phyloP scores from a whole-genome alignment of 1,284 basidiomycete genomes.

The Puccinia horiana region DNA sequence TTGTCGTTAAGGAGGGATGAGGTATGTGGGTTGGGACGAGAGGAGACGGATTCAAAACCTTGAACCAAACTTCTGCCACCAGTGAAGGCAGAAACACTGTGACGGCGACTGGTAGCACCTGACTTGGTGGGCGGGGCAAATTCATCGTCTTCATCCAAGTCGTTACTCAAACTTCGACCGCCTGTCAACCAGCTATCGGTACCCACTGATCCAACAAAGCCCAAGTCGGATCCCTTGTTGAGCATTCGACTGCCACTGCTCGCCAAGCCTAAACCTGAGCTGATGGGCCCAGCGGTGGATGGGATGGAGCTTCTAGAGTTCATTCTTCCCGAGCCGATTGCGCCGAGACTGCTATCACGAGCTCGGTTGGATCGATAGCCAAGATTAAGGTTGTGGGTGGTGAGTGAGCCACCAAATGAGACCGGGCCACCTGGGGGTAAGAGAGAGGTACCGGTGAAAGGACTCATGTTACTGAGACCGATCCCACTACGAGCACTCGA shows the following conservation, averaged over 20 bases:
- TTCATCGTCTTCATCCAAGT: constrained; percentile 54
- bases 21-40: neutral
- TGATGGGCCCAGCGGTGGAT: constrained; percentile 46
- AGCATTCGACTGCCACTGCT: constrained; percentile 52
- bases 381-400: neutral
- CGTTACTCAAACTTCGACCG: constrained; percentile 51
- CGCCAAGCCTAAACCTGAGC: constrained; percentile 51
- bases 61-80: constrained; percentile 50
- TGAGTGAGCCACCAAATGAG: constrained; percentile 13
- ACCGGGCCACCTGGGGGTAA: constrained; percentile 47
- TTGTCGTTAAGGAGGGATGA: neutral
- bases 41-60: constrained; percentile 54
- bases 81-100: constrained; percentile 56
- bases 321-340: constrained; percentile 42
- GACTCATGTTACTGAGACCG: constrained; percentile 55
- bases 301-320: constrained; percentile 7
- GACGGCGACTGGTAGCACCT: constrained; percentile 56
- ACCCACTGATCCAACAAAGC: constrained; percentile 24
- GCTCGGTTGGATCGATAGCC: constrained; percentile 34
- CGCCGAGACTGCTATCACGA: constrained; percentile 47
- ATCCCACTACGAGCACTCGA: constrained; percentile 51
- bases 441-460: constrained; percentile 54
- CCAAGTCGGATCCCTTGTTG: constrained; percentile 51
- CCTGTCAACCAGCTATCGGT: constrained; percentile 43
- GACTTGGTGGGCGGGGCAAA: constrained; percentile 55